phyloP scores from a whole-genome alignment of 2,329 filamentous ascomycete genomes.

The Pestalotiopsis sp. region DNA sequence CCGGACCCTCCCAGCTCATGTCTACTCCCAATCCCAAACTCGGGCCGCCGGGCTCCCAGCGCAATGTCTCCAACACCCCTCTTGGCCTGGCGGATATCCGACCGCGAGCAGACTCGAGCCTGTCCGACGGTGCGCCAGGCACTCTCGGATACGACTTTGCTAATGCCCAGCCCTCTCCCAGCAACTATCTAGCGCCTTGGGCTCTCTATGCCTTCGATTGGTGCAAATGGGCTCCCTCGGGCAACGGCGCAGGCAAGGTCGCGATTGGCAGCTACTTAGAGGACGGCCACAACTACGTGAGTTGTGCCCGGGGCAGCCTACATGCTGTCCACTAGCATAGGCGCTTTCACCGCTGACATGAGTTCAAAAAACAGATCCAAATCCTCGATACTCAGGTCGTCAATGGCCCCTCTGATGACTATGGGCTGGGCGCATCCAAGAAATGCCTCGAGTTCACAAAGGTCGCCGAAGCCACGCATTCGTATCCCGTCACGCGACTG shows the following conservation, averaged over 20 bases:
- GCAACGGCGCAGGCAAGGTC: conserved; percentile 82
- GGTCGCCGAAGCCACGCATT: conserved; percentile 94
- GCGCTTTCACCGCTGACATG: neutral
- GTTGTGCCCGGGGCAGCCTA: conserved; percentile 26
- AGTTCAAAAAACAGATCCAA: conserved; percentile 72
- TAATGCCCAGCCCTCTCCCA: conserved; percentile 70
- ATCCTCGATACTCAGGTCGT: conserved; percentile 86
- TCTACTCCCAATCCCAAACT: conserved; percentile 60
- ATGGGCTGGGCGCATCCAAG: conserved; percentile 69
- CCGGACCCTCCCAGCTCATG: conserved; percentile 64
- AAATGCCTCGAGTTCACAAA: conserved; percentile 88
- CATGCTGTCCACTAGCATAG: neutral
- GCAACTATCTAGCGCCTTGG: conserved; percentile 94
- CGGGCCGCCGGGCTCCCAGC: conserved; percentile 58
- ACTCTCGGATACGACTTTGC: conserved; percentile 66
- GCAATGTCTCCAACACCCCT: conserved; percentile 77
- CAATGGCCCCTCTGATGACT: conserved; percentile 69
- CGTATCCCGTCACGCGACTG: conserved; percentile 93
- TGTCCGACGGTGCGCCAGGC: conserved; percentile 71
- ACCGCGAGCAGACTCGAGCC: conserved; percentile 78
- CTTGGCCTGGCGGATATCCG: conserved; percentile 91
- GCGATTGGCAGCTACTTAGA: conserved; percentile 95
- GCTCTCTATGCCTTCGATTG: conserved; percentile 96
- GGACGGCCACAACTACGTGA: conserved; percentile 96
- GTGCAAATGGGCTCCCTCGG: conserved; percentile 95